Percentiles rank a stretch among this genome's conserved stretches.
These are phyloP conservation scores for Haplographium delicatum DNA, from an alignment of 495 filamentous ascomycete genomes.

Conservation along the genomic window DNA sequence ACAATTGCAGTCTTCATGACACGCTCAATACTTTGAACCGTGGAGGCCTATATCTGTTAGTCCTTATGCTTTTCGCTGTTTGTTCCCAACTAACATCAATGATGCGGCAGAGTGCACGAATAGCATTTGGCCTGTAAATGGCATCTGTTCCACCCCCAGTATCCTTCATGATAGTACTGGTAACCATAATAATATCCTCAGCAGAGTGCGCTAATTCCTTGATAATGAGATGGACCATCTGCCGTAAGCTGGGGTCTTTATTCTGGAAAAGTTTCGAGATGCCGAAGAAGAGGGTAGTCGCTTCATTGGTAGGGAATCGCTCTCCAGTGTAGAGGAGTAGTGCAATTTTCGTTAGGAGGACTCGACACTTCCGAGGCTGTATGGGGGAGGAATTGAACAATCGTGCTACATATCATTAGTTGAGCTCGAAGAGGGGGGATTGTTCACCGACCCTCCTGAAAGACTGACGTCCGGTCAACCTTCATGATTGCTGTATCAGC, in stretches of 20 bases:
- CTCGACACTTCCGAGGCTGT: slow-evolving; percentile 89
- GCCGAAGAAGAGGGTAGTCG: slow-evolving; percentile 97
- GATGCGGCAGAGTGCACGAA: slow-evolving; percentile 90
- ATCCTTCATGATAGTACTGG: slow-evolving; percentile 99
- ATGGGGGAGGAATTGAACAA: slow-evolving; percentile 96
- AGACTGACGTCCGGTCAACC: slow-evolving; percentile 96
- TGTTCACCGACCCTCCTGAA: slow-evolving; percentile 83
- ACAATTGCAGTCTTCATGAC: slow-evolving; percentile 99
- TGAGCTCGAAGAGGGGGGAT: slow-evolving; percentile 17
- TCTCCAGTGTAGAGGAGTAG: slow-evolving; percentile 96
- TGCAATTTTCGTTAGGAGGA: slow-evolving; percentile 94
- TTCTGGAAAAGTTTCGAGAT: slow-evolving; percentile 99
- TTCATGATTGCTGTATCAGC: slow-evolving; percentile 87
- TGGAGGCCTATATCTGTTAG: slow-evolving; percentile 64
- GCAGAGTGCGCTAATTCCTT: slow-evolving; percentile 96
- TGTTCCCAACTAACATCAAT: slow-evolving; percentile 71
- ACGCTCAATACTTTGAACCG: slow-evolving; percentile 95
- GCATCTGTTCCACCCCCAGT: slow-evolving; percentile 93
- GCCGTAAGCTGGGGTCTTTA: slow-evolving; percentile 94
- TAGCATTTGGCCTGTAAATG: slow-evolving; percentile 94
- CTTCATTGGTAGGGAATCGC: slow-evolving; percentile 93
- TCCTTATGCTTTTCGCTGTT: no score
- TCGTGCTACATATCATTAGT: slow-evolving; percentile 58
- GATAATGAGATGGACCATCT: slow-evolving; percentile 98
- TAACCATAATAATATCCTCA: slow-evolving; percentile 99